Base-by-base conservation (phyloP, 768 basidiomycete genomes). In the Mycena haematopus region DNA sequence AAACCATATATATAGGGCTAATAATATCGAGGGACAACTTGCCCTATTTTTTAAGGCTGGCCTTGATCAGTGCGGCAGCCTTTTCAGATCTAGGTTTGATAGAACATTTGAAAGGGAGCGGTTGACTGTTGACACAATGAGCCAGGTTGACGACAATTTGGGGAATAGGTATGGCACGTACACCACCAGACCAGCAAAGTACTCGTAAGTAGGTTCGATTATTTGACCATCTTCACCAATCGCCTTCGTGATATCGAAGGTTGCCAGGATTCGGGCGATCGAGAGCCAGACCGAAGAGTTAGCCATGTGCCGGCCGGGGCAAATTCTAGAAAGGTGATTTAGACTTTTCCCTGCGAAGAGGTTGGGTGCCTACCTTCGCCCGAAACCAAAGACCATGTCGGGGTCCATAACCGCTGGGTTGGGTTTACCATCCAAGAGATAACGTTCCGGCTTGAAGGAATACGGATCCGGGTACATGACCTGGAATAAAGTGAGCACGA, bases 391-490 rank as follows among this genome's bases (percentile, higher is more conserved):
- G 13, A 57, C 49, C n/a, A 57, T 52, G 15, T 57, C 62, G 25
- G 62, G 56, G 27, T 31, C 52, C 21, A 49, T 46, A 3, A 52
- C 44, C 8, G 33, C 55, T 8, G 55, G 62, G 24, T 63, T 57
- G 27, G 57, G 49, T 25, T 63, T 47, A 11, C 62, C 62, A 19
- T 63, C 33, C 40, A 57, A 6, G 27, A 71, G 65, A 38, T 67
- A 75, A 21, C 73, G 73, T 35, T 76, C 75, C 17, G 75, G 75
- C 36, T 65, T 69, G 62, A 76, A 76, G 7, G 38, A 54, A 33
- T 70, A 65, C 19, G 75, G 75, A 44, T 76, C 71, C 9, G 71
- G 73, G 59, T 70, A 76, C 46, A 66, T 67, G 17, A 1, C 33
- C 60, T 62, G 47, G 6, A 3, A 45, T 10, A n/a, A 40, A 14